Conservation (phyloP, 2,329 filamentous ascomycete genomes). For the Diaporthe sp. region DNA sequence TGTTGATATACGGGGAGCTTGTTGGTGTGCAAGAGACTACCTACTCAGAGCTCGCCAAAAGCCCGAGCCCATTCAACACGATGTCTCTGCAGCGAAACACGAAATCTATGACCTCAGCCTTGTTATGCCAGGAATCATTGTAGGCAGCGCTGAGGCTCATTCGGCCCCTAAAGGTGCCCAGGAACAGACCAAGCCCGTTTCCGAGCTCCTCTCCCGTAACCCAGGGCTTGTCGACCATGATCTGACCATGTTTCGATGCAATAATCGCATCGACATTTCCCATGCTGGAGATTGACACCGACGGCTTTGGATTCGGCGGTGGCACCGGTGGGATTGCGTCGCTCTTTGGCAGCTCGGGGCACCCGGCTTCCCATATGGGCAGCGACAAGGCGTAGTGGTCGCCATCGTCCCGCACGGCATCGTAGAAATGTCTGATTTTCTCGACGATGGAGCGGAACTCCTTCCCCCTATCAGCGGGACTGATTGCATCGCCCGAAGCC, state of each 20-base stretch:
- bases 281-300: neutral
- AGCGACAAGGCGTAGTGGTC: slow-evolving; percentile 7
- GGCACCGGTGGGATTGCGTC: neutral
- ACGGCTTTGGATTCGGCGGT: neutral
- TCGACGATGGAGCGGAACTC: neutral
- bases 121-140: neutral
- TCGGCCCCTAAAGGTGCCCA: neutral
- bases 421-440: neutral
- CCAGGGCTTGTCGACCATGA: neutral
- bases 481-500: neutral
- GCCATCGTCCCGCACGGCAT: neutral
- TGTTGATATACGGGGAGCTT: too few relatives aligned
- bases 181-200: neutral
- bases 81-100: neutral
- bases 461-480: neutral
- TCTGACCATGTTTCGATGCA: neutral
- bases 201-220: neutral
- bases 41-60: neutral
- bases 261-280: neutral
- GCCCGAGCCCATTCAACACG: neutral
- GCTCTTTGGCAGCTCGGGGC: neutral
- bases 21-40: too few relatives aligned
- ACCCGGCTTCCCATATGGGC: slow-evolving; percentile 10
- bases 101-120: neutral
- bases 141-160: slow-evolving; percentile 6